Evolutionary conservation across 352 stramenopile species (phyloP), one percentile per base, ranked within the genome.

Genomic region (Globisporangium okanoganense): DNA sequence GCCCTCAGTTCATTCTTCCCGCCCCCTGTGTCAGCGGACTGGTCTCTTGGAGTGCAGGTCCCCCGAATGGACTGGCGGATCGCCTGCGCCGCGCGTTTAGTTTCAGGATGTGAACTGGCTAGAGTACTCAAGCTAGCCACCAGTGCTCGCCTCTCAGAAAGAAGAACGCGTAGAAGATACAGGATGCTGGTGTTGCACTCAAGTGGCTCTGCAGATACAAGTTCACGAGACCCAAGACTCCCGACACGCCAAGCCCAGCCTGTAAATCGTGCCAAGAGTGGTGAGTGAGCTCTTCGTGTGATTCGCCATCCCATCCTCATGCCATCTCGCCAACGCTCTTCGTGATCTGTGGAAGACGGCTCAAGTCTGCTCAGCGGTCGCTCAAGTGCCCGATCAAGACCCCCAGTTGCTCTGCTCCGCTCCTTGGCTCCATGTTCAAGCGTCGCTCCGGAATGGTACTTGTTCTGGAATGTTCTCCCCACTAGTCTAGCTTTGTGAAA

Each of bases 31-130:
- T 24, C 16, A 14, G 10, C 35, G 29, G 10, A 43, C 2, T 33
- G 49, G 49, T 43, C 18, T 43, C n/a, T 41, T 56, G 49, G 49
- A 18, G 29, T 56, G 49, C 49, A 56, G 49, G 29, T 56, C 44
- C 27, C 1, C 25, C 18, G 9, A 54, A 22, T 16, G 1, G 48
- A 14, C 27, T 18, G 24, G 22, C 16, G 27, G 8, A 25, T 18
- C 27, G 48, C 22, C 3, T 40, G 18, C 22, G 27, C 18, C 16
- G 16, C 27, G 14, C 14, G 5, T n/a, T 10, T 45, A 14, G 0
- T 9, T 16, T 12, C 10, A 38, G 27, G 48, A 5, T 20, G 18
- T 10, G 18, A 20, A 55, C n/a, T n/a, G n/a, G 27, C 27, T 41
- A 41, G 27, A 12, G 33, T 55, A n/a, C n/a, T 43, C 4, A 16